A percentile compares a stretch with the other conserved stretches of the same genome.
phyloP scores from a whole-genome alignment of 768 basidiomycete species.

The Panaeolus papilionaceus region DNA sequence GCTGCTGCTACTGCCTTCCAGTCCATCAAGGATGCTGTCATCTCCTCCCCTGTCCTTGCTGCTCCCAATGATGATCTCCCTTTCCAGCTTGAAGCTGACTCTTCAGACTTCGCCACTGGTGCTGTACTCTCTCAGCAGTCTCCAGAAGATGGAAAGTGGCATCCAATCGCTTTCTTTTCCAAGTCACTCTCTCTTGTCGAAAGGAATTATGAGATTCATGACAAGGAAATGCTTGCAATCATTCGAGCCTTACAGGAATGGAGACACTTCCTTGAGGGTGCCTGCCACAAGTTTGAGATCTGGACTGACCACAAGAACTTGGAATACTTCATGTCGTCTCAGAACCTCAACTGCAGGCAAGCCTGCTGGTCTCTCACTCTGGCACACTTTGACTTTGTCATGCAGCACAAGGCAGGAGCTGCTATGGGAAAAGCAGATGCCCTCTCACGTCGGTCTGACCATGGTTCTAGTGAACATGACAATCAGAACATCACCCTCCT shows the following conservation, averaged over 20 bases:
- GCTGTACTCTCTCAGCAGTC: constrained; percentile 31
- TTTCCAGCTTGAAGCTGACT: constrained; percentile 33
- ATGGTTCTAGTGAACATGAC: no score
- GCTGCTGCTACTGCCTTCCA: constrained; percentile 31
- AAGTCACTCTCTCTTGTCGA: no score
- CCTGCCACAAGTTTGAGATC: no score
- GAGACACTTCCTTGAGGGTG: no score
- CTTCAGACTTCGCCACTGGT: constrained; percentile 45
- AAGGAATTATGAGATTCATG: no score
- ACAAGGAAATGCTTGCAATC: no score
- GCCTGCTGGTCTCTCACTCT: constrained; percentile 47
- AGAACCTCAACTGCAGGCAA: constrained; percentile 48
- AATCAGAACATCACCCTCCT: no score
- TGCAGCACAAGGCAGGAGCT: constrained; percentile 36
- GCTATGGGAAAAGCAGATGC: constrained; percentile 31
- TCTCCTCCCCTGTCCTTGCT: constrained; percentile 31
- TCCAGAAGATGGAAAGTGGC: no score
- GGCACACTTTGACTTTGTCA: constrained; percentile 38
- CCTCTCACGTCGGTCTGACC: constrained; percentile 23
- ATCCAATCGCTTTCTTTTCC: no score
- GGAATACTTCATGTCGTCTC: constrained; percentile 43
- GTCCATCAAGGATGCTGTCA: constrained; percentile 29
- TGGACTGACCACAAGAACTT: constrained; percentile 46
- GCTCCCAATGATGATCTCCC: not conserved
- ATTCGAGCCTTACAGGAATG: no score